Evolutionary conservation across 2,329 filamentous ascomycete genomes (phyloP), one percentile per base, ranked within the genome.

Genomic region (Thermoascus crustaceus): DNA sequence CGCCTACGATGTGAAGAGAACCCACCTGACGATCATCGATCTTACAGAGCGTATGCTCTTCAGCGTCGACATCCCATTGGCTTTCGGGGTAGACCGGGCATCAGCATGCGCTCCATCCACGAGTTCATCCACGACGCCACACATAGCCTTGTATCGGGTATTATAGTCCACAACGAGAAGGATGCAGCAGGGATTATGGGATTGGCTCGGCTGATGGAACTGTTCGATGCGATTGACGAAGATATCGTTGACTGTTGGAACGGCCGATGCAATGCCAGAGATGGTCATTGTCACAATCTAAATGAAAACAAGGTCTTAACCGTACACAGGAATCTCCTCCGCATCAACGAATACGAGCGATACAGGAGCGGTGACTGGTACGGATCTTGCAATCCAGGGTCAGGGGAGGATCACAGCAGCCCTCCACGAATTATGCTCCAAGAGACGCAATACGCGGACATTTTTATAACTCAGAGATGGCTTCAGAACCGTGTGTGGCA

Each of bases 211-310:
- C 48, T 67, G 16, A 66, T 67, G 63, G 63, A 66, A 39, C 43
- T 61, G 1, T 66, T 66, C 38, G 60, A 67, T 34, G 54, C 59
- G 3, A 63, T 67, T 20, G 60, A 67, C 33, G 63, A 67, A 41
- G 58, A 57, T 37, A 59, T 67, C 11, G 50, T 65, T 11, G 54
- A 62, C 11, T 67, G 63, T 48, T 67, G 63, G 63, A 65, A 61
- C 32, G 53, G 53, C 17, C 59, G 58, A 35, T 67, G 79, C 67
- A 44, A 82, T 49, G 41, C 83, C 80, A 55, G 84, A 77, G 18
- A 65, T 54, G 37, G 73, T 50, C 55, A 80, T 80, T 33, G 81
- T 67, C 37, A 85, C 53, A 48, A 86, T 69, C 58, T 83, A 71
- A 32, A 82, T 71, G 41, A 84, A 54, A 4, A 75, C 80, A 46